Percentiles rank a stretch among this genome's conserved stretches.
Evolutionary conservation across 176 grass and related monocot species (phyloP).

Genomic region (Oryza australiensis): DNA sequence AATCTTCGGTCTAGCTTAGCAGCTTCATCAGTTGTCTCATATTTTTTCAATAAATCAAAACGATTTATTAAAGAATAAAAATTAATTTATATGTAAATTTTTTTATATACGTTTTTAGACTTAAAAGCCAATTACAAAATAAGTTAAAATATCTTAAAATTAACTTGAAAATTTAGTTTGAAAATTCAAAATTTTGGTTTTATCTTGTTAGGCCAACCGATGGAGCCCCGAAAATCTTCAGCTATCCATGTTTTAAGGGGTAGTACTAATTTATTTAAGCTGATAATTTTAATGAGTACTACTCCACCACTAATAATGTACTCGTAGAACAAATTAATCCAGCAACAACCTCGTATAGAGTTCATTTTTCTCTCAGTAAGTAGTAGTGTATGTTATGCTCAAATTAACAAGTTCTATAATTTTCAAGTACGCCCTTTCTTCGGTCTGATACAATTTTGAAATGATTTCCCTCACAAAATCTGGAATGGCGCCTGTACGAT

Average conservation of each 20-base stretch:
- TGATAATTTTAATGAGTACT: neutral
- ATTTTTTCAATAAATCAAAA: too few relatives aligned
- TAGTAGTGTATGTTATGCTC: neutral
- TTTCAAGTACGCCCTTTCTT: neutral
- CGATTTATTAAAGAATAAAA: too few relatives aligned
- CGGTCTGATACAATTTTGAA: neutral
- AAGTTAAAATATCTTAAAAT: too few relatives aligned
- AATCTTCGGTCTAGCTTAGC: neutral
- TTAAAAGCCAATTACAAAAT: too few relatives aligned
- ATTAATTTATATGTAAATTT: too few relatives aligned
- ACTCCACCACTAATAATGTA: neutral
- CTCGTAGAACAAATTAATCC: neutral
- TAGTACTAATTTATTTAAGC: neutral
- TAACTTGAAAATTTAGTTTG: too few relatives aligned
- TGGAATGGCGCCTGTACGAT: neutral
- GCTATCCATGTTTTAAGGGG: conserved; percentile 7
- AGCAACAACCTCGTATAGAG: neutral
- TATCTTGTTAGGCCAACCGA: too few relatives aligned
- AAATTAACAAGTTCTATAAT: neutral
- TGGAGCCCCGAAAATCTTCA: too few relatives aligned
- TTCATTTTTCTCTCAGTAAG: neutral
- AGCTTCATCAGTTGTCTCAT: too few relatives aligned
- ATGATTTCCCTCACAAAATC: neutral
- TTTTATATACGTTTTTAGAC: too few relatives aligned
- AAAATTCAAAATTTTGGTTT: too few relatives aligned